A percentile compares a stretch with the other conserved stretches of the same genome.
Conservation (phyloP, 768 basidiomycete genomes). For the Pisolithus sp. region DNA sequence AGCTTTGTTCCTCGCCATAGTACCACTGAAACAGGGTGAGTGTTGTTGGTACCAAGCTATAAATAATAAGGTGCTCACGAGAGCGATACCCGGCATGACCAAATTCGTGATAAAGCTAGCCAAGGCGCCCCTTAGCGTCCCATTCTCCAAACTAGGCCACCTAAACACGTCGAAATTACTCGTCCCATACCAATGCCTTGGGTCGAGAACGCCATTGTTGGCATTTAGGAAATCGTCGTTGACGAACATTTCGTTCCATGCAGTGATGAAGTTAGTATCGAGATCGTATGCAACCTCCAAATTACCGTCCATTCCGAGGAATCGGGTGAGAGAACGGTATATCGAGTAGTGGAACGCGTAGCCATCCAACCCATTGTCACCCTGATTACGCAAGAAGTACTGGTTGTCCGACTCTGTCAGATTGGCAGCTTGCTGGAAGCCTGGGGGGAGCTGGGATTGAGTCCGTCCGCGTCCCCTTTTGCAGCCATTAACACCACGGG, state of each 20-base stretch:
- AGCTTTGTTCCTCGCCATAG: constrained; percentile 90
- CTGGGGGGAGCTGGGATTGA: constrained; percentile 58
- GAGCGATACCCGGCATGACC: constrained; percentile 81
- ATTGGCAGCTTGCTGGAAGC: constrained; percentile 65
- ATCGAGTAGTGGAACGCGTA: constrained; percentile 93
- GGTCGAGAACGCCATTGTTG: constrained; percentile 59
- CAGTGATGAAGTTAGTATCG: constrained; percentile 73
- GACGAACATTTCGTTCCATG: constrained; percentile 91
- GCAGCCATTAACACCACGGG: not conserved
- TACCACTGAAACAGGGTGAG: constrained; percentile 43
- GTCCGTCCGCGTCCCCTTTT: constrained; percentile 84
- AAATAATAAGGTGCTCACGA: constrained; percentile 39
- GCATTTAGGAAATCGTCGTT: constrained; percentile 83
- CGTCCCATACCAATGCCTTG: constrained; percentile 85
- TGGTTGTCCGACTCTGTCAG: constrained; percentile 52
- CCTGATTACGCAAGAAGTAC: constrained; percentile 73
- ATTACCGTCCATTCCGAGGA: constrained; percentile 96
- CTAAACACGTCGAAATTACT: constrained; percentile 94
- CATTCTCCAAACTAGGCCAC: constrained; percentile 86
- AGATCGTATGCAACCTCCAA: constrained; percentile 85
- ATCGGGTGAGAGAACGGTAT: constrained; percentile 79
- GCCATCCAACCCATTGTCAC: constrained; percentile 59
- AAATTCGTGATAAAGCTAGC: constrained; percentile 74
- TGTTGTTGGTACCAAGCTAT: not conserved
- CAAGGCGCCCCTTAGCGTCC: constrained; percentile 67